phyloP scores from a whole-genome alignment of 1,139 yeast species.

The Saccharomyces pastorianus region DNA sequence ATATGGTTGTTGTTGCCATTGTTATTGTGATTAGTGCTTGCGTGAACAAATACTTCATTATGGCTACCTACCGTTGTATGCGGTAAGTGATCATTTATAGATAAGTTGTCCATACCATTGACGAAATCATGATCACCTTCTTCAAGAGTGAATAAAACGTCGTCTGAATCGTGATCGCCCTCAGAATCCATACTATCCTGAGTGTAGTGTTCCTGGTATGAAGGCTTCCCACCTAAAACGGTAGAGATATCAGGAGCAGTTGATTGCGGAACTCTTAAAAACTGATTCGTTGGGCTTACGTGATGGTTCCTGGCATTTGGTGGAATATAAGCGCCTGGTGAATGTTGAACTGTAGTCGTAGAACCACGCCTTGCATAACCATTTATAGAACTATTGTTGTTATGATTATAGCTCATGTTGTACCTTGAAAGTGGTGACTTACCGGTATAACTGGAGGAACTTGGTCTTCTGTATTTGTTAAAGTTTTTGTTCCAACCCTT shows the following conservation, averaged over 20 bases:
- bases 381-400: conserved; percentile 7
- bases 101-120: conserved; percentile 23
- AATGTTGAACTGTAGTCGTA: conserved; percentile 13
- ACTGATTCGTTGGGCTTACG: conserved; percentile 2
- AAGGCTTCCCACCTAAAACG: conserved; percentile 15
- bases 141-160: conserved; percentile 38
- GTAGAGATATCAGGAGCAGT: conserved; percentile 22
- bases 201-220: conserved; percentile 20
- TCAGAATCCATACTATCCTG: conserved; percentile 5
- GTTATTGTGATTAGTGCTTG: conserved; percentile 1
- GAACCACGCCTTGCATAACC: conserved; percentile 17
- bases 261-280: conserved; percentile 18
- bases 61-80: neutral
- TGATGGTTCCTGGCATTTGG: conserved; percentile 48
- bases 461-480: conserved; percentile 18
- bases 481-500: conserved; percentile 9
- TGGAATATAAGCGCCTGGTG: conserved; percentile 60
- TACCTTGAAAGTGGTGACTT: conserved; percentile 9
- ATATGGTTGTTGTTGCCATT: neutral
- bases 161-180: conserved; percentile 34
- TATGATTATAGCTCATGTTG: conserved; percentile 8
- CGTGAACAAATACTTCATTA: neutral
- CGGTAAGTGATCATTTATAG: conserved; percentile 10
- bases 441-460: conserved; percentile 16
- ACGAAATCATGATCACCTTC: conserved; percentile 32